Evolutionary conservation across 2,329 filamentous ascomycete genomes (phyloP).

Genomic region (Xylariaceae sp.): DNA sequence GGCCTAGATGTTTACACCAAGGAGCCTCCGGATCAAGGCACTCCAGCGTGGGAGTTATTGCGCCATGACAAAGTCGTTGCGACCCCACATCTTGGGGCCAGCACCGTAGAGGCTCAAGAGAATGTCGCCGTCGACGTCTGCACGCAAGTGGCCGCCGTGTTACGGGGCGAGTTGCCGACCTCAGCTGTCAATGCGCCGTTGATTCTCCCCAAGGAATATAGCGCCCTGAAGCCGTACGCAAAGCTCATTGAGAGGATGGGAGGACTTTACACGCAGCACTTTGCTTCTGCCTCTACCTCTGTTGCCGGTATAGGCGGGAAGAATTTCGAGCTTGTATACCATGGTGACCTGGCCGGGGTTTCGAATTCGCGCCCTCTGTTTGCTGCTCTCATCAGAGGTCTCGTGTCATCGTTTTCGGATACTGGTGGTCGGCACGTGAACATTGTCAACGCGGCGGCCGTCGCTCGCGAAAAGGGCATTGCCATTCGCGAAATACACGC

Average conservation of each 20-base stretch:
- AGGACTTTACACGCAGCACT: slow-evolving; percentile 73
- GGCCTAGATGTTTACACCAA: slow-evolving; percentile 75
- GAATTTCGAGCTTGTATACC: slow-evolving; percentile 70
- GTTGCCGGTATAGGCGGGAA: slow-evolving; percentile 48
- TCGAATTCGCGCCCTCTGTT: slow-evolving; percentile 73
- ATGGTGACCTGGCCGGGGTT: slow-evolving; percentile 65
- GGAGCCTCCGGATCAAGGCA: slow-evolving; percentile 59
- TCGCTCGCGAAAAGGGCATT: slow-evolving; percentile 72
- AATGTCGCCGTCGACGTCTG: slow-evolving; percentile 81
- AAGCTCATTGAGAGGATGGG: slow-evolving; percentile 74
- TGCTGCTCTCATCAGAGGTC: slow-evolving; percentile 71
- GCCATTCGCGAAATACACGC: slow-evolving; percentile 68
- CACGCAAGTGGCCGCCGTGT: slow-evolving; percentile 68
- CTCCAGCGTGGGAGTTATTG: slow-evolving; percentile 57
- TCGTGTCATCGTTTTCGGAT: slow-evolving; percentile 63
- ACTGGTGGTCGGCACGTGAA: slow-evolving; percentile 65
- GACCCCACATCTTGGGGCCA: slow-evolving; percentile 75
- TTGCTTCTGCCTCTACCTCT: slow-evolving; percentile 29
- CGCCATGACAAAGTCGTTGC: slow-evolving; percentile 67
- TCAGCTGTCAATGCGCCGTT: slow-evolving; percentile 76
- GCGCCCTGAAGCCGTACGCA: slow-evolving; percentile 69
- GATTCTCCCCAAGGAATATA: slow-evolving; percentile 74
- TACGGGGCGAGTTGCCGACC: slow-evolving; percentile 66
- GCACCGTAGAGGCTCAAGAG: slow-evolving; percentile 76
- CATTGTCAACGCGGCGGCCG: slow-evolving; percentile 73